Conservation (phyloP, 2,329 filamentous ascomycete species). For the Drechslerella dactyloides region DNA sequence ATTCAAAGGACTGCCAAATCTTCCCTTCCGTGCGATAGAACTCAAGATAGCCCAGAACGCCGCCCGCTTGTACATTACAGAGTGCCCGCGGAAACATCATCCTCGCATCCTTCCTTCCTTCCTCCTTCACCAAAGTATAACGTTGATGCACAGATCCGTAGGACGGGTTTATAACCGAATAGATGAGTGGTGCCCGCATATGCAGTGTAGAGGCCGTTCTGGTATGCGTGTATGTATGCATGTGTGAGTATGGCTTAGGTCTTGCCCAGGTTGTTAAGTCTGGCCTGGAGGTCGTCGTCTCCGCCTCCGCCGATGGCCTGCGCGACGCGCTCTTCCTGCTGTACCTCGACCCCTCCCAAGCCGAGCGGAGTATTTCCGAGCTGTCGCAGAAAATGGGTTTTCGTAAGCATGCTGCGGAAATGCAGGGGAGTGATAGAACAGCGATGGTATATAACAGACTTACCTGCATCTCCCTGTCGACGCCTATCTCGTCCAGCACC, state of each 20-base stretch:
- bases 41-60: conserved; percentile 33
- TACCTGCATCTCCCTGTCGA: conserved; percentile 89
- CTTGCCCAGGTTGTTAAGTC: conserved; percentile 80
- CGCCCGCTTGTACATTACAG: conserved; percentile 32
- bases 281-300: conserved; percentile 86
- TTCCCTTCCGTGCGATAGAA: conserved; percentile 19
- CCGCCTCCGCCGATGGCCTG: conserved; percentile 79
- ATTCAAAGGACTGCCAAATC: conserved; percentile 27
- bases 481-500: conserved; percentile 93
- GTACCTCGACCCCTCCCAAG: conserved; percentile 71
- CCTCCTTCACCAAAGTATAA: conserved; percentile 22
- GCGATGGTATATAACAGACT: conserved; percentile 58
- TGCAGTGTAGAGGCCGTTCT: too few species aligned
- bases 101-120: background rate
- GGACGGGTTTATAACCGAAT: background rate
- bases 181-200: too few species aligned
- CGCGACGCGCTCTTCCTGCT: conserved; percentile 78
- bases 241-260: conserved; percentile 5
- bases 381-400: conserved; percentile 61
- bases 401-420: conserved; percentile 21
- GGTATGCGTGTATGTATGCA: background rate
- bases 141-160: too few species aligned
- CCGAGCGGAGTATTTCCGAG: conserved; percentile 89
- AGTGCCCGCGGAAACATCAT: conserved; percentile 15
- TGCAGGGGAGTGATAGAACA: background rate